Evolutionary conservation across 805 yeast genomes (phyloP), one percentile per base, ranked within the genome.

Genomic region (Cyberlindnera petersonii): DNA sequence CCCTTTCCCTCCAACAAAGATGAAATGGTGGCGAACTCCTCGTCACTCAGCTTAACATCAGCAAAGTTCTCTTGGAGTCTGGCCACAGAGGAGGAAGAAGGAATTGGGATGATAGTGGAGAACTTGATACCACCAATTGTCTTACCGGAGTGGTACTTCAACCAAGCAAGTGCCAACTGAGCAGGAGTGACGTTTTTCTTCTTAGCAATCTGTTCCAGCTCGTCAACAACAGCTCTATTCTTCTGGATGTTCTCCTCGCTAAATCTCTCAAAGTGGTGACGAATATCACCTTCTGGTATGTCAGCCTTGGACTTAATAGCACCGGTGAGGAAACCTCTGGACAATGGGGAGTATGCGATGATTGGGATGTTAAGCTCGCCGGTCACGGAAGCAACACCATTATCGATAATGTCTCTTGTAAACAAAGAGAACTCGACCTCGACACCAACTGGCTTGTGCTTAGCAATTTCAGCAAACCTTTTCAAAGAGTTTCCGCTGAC

Each of bases 301-400:
- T 75, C 79, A 0, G 59, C 52, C 16, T 61, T 50, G 6, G 71
- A 60, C 19, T 61, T 75, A 37, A 79, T 61, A 24, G 53, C 46
- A 40, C 93, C 95, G 4, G 91, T 79, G 39, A 88, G 68, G 44
- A 81, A 65, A 1, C 96, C 96, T 52, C 85, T 72, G 9, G 88
- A 82, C 39, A 88, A 68, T 22, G 96, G 96, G 22, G 95, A 82
- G 61, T 88, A 88, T 19, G 88, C 85, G 41, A 86, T 67, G 22
- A 86, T 66, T 11, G 93, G 82, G 40, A 88, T 73, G 13, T 68
- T 68, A 24, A 70, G 60, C 44, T 80, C 76, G 16, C 74, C 69
- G 47, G 82, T 75, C 5, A 73, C 70, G 4, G 69, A 74, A 45
- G 80, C 72, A 16, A 83, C 69, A 1, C 91, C 95, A 55, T 83